These are phyloP conservation scores for Camptophora hylomeconis DNA, from an alignment of 2,329 filamentous ascomycete genomes.

Conservation along the genomic window DNA sequence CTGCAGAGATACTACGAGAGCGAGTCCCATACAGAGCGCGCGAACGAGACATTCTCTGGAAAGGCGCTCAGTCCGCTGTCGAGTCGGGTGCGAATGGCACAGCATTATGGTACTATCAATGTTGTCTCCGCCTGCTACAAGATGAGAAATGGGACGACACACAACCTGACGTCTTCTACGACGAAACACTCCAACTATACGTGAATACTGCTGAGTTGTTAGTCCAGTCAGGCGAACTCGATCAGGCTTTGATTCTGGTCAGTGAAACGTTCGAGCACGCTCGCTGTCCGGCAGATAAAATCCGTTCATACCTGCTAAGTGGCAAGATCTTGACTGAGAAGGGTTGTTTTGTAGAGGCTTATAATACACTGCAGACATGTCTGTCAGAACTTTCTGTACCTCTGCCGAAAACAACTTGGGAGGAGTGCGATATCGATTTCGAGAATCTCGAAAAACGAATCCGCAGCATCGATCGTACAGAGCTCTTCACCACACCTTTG, in stretches of 20 bases:
- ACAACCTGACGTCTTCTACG: constrained; percentile 61
- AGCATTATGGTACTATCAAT: constrained; percentile 67
- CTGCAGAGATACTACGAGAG: constrained; percentile 59
- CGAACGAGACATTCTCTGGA: constrained; percentile 64
- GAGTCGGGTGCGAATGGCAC: constrained; percentile 75
- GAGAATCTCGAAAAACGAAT: constrained; percentile 48
- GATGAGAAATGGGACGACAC: constrained; percentile 62
- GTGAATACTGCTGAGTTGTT: constrained; percentile 72
- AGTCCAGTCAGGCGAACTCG: constrained; percentile 61
- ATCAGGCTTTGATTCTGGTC: constrained; percentile 55
- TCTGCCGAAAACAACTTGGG: constrained; percentile 54
- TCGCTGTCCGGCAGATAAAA: constrained; percentile 62
- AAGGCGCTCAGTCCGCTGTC: constrained; percentile 63
- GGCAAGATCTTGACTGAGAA: constrained; percentile 64
- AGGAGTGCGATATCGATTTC: constrained; percentile 67
- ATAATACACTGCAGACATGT: constrained; percentile 57
- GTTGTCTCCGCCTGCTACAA: constrained; percentile 68
- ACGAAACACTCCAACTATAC: constrained; percentile 71
- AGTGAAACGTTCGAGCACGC: constrained; percentile 57
- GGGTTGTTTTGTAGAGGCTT: constrained; percentile 57
- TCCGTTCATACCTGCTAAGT: constrained; percentile 69
- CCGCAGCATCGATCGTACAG: constrained; percentile 40
- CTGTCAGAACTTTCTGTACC: constrained; percentile 55
- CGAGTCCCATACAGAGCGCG: constrained; percentile 47
- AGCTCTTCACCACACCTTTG: constrained; percentile 25